Evolutionary conservation across 2,329 filamentous ascomycete species (phyloP).

Genomic region (Beauveria sp.): DNA sequence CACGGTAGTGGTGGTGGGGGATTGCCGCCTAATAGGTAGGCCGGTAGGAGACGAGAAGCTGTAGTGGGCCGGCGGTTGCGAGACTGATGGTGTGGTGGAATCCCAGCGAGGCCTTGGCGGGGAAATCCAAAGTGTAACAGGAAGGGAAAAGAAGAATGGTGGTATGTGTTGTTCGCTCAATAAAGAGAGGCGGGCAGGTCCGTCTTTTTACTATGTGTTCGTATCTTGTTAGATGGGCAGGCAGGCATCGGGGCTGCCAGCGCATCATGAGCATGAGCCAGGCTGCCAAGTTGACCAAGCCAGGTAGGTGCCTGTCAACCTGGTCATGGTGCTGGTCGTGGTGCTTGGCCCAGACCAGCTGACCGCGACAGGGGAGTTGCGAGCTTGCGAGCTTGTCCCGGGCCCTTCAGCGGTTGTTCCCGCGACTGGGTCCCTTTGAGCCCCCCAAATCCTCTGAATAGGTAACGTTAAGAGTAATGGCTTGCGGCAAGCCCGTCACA

Average conservation of each 20-base stretch:
- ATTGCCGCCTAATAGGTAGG: constrained; percentile 1
- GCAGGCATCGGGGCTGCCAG: constrained; percentile 5
- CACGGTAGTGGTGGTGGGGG: constrained; percentile 1
- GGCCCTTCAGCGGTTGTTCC: constrained; percentile 10
- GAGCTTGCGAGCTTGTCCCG: not conserved
- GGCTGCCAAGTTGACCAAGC: not conserved
- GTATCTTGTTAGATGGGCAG: not conserved
- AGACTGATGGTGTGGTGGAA: not conserved
- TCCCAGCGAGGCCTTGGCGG: not conserved
- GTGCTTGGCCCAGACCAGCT: constrained; percentile 1
- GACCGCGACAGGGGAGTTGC: not conserved
- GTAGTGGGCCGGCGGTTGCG: not conserved
- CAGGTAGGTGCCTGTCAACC: not conserved
- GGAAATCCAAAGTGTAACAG: not conserved
- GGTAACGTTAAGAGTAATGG: no score
- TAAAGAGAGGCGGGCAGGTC: not conserved
- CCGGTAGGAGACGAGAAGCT: not conserved
- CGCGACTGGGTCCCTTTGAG: not conserved
- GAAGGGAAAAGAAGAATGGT: not conserved
- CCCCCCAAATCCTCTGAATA: not conserved
- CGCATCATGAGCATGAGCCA: constrained; percentile 7
- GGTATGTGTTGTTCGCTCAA: not conserved
- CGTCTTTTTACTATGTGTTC: not conserved
- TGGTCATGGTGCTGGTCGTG: not conserved
- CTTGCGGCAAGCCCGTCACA: no score